Evolutionary conservation across 345 rosid genomes (phyloP), one percentile per base, ranked within the genome.

Genomic region (Capsella bursapastoris): DNA sequence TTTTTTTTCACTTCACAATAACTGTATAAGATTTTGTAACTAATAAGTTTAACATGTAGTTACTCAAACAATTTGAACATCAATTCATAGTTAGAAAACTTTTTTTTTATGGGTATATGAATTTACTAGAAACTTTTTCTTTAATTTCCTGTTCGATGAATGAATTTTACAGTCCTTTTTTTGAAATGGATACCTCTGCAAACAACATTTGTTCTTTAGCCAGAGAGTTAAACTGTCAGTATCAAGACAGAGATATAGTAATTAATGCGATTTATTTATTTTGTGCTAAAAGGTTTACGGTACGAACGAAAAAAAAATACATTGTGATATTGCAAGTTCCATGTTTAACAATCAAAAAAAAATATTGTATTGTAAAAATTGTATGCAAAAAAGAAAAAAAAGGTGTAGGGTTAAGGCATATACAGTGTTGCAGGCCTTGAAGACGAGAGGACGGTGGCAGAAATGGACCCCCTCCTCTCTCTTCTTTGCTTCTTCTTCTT

Each of bases 211-310:
- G 81, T 71, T 71, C 77, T 58, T 43, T 66, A 71, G 73, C 68
- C 81, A 71, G 73, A 66, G 81, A 66, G 77, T 78, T 71, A 72
- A 67, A 66, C 73, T 66, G 77, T 78, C 81, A 66, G 77, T 78
- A 58, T 71, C 77, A 52, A 8, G 73, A 65, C 81, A 78, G 69
- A 71, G 58, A 50, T 56, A 58, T 71, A 32, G 77, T 58, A 71
- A 58, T 66, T 15, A 72, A 78, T 78, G 77, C 57, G 64, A 32
- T 34, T 34, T 32, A 1, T 18, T 50, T 52, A 10, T 32, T 59
- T 51, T 49, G 58, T 58, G 47, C 69, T 57, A 15, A 66, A 57
- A 74, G 34, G 52, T 74, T 75, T 61, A 32, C 32, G 65, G 58
- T 66, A 66, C 67, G 57, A 37, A 52, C 41, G 25, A 22, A 22